A percentile compares a stretch with the other conserved stretches of the same genome.
These are phyloP conservation scores for Aaosphaeria arxii DNA, from an alignment of 2,329 filamentous ascomycete genomes.

Conservation along the genomic window DNA sequence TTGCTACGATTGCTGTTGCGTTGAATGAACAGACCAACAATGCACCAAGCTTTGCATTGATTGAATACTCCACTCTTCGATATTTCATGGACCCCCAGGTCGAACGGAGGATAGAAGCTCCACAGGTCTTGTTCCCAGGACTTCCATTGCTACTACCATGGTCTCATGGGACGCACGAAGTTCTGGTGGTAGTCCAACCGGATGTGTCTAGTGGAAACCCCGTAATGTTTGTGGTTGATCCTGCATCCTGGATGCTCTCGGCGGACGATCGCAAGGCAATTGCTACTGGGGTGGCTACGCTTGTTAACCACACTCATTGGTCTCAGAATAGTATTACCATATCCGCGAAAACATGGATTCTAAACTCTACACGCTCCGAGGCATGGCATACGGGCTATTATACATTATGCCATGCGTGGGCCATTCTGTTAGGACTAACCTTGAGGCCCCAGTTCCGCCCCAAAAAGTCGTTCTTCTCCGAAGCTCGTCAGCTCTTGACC, in stretches of 20 bases:
- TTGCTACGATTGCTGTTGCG: slow-evolving; percentile 1
- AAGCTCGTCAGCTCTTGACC: too few species aligned
- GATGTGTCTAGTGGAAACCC: neutral
- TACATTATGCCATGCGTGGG: too few species aligned
- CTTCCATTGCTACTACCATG: neutral
- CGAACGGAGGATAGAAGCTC: neutral
- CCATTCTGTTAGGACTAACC: too few species aligned
- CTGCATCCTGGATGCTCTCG: neutral
- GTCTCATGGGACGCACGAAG: neutral
- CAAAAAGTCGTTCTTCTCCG: too few species aligned
- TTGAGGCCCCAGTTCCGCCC: too few species aligned
- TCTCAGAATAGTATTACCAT: too few species aligned
- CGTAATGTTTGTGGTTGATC: neutral
- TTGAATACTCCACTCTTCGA: neutral
- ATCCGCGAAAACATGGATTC: too few species aligned
- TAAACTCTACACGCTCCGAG: too few species aligned
- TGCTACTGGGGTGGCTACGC: neutral
- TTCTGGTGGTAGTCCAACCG: neutral
- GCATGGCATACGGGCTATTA: too few species aligned
- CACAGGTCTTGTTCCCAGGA: neutral
- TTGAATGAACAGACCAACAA: neutral
- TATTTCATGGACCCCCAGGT: too few species aligned
- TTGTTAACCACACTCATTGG: too few species aligned
- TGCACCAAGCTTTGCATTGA: neutral
- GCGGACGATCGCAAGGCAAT: neutral